These are phyloP conservation scores for Porphyridium purpureum DNA, from an alignment of 23 red algal species.

Conservation along the genomic window DNA sequence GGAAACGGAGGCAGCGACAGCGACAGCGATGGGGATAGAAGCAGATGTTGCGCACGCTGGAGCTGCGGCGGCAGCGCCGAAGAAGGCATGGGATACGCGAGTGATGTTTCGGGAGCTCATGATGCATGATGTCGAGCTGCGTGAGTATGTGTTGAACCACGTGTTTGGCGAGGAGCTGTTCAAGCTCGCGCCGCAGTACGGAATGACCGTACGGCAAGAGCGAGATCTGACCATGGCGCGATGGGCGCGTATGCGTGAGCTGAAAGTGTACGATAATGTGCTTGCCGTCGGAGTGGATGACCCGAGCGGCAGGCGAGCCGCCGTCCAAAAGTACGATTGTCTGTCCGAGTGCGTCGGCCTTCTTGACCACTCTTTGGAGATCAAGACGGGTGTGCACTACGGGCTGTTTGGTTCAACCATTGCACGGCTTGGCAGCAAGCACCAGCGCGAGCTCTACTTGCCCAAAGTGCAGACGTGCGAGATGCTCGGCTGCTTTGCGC, in stretches of 20 bases:
- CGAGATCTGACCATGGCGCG: constrained; percentile 13
- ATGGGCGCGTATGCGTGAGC: constrained; percentile 12
- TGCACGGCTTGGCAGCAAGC: constrained; percentile 25
- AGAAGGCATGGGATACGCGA: too few relatives aligned
- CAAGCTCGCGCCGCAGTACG: constrained; percentile 18
- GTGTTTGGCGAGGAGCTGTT: constrained; percentile 4
- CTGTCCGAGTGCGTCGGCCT: constrained; percentile 39
- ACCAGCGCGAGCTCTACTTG: constrained; percentile 43
- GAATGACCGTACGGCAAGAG: constrained; percentile 17
- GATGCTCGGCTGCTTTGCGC: constrained; percentile 81
- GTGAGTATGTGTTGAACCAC: too few relatives aligned
- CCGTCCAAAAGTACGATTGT: too few relatives aligned
- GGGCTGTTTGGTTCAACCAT: constrained; percentile 72
- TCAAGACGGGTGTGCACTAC: constrained; percentile 73
- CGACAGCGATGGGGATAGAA: too few relatives aligned
- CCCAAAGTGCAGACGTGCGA: constrained; percentile 30
- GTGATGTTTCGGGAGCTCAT: too few relatives aligned
- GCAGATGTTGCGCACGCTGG: too few relatives aligned
- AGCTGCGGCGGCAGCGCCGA: too few relatives aligned
- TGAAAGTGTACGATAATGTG: too few relatives aligned
- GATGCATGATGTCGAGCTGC: too few relatives aligned
- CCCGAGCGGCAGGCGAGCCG: too few relatives aligned
- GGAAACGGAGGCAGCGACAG: too few relatives aligned
- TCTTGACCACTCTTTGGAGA: constrained; percentile 69
- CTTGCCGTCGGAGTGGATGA: too few relatives aligned